Conservation (phyloP, 495 filamentous ascomycete genomes). For the Bacidia rubella region DNA sequence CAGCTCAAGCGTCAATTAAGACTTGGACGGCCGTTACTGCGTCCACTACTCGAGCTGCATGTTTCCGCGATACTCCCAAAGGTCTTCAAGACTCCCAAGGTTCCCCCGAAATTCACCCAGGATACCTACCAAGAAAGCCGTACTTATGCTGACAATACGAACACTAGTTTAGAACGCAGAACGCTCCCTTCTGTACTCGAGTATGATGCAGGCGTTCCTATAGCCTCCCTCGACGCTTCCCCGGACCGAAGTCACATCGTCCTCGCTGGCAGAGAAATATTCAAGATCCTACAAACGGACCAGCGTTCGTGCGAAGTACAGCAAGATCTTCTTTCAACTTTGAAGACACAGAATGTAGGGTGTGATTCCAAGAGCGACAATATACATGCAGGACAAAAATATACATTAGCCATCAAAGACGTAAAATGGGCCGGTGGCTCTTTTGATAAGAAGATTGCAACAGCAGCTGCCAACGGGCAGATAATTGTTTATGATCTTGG, state of each 20-base stretch:
- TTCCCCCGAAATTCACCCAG: background rate
- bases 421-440: constrained; percentile 70
- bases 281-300: constrained; percentile 68
- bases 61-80: background rate
- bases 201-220: constrained; percentile 55
- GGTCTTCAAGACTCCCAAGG: constrained; percentile 3
- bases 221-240: constrained; percentile 65
- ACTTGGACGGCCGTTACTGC: background rate
- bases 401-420: constrained; percentile 69
- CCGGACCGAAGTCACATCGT: constrained; percentile 62
- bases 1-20: background rate
- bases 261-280: constrained; percentile 67
- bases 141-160: background rate
- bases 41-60: background rate
- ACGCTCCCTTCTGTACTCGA: background rate
- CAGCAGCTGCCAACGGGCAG: constrained; percentile 73
- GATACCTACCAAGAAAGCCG: background rate
- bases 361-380: constrained; percentile 38
- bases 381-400: constrained; percentile 42
- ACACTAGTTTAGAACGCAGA: background rate
- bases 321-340: constrained; percentile 64
- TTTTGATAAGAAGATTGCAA: constrained; percentile 57
- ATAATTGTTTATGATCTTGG: constrained; percentile 79
- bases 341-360: constrained; percentile 45
- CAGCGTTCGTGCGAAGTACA: constrained; percentile 59